Conservation (phyloP, 2,329 filamentous ascomycete genomes). For the Onygena corvina region DNA sequence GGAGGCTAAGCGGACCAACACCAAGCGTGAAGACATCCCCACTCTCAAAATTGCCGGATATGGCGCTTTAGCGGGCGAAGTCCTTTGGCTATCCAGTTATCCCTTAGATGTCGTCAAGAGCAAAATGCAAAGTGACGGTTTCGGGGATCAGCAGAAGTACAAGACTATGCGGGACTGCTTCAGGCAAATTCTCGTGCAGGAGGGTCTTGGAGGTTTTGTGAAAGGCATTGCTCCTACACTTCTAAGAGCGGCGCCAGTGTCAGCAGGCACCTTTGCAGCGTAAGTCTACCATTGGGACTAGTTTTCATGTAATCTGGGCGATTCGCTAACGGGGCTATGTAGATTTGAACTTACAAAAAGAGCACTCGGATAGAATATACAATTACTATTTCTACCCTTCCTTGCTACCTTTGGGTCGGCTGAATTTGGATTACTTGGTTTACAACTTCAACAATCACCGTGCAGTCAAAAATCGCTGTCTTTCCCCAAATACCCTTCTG, state of each 20-base stretch:
- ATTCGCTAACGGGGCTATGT: conserved; percentile 12
- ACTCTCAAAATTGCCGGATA: conserved; percentile 81
- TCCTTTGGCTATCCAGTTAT: conserved; percentile 84
- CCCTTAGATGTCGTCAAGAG: conserved; percentile 97
- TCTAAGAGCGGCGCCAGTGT: conserved; percentile 91
- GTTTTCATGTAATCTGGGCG: neutral
- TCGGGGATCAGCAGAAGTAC: conserved; percentile 60
- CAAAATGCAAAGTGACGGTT: conserved; percentile 98
- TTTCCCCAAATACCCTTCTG: conserved; percentile 4
- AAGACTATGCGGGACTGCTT: conserved; percentile 82
- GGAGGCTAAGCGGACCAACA: conserved; percentile 64
- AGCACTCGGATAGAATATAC: conserved; percentile 28
- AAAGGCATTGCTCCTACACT: conserved; percentile 84
- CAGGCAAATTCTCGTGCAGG: conserved; percentile 61
- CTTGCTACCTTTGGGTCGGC: neutral
- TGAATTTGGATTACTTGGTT: neutral
- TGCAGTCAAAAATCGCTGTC: neutral
- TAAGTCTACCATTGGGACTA: conserved; percentile 23
- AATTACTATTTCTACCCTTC: neutral
- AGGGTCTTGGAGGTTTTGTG: conserved; percentile 81
- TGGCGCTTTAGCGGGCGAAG: conserved; percentile 86
- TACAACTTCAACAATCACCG: conserved; percentile 2
- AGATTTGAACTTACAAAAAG: conserved; percentile 39
- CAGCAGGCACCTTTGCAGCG: conserved; percentile 92
- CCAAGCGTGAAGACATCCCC: conserved; percentile 65